Base-by-base conservation (phyloP, 495 filamentous ascomycete species). In the Lasiosphaeris hirsuta region DNA sequence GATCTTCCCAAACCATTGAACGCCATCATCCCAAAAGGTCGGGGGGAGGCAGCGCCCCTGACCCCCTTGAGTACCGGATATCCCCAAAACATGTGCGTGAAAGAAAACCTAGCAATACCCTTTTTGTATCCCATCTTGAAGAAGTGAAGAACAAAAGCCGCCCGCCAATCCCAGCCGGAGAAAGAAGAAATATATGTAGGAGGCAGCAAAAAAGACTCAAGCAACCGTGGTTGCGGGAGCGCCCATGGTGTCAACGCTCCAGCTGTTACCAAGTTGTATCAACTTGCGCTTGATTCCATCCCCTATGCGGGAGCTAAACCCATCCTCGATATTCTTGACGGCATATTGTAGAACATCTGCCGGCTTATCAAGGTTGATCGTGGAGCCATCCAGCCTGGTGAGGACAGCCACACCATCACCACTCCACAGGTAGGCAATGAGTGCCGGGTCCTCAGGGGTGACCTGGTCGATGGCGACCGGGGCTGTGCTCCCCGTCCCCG, bases 211-310 rank as follows among this genome's bases (percentile, higher is more conserved):
- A 7, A 35, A 43, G 6, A 11, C 19, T 17, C 19, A 18, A n/a
- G 5, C 18, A 9, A 53, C 7, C 4, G 17, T 3, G 10, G n/a
- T 33, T 19, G 40, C 4, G 30, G 33, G 36, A 19, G 30, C 40
- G 15, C 48, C 60, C 57, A 63, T 50, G 23, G 18, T 37, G 10
- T 65, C 60, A 13, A 54, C 40, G 19, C 61, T 65, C 75, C 74
- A 77, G 56, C 67, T 66, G 0, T 48, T 54, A 10, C 57, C 58
- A 15, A 81, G 50, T 13, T 60, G n/a, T 2, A 73, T 47, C 1
- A 81, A 68, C 65, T 78, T 79, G 14, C 73, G 69, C 53, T 65
- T 67, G 43, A 83, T 78, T 14, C 79, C 78, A 36, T 80, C 78
- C 4, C 69, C 63, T 13, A 81, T 52, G 35, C 73, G 59, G 1